Evolutionary conservation across 2,329 filamentous ascomycete genomes (phyloP), one percentile per base, ranked within the genome.

Genomic region (Diaporthe ampelina): DNA sequence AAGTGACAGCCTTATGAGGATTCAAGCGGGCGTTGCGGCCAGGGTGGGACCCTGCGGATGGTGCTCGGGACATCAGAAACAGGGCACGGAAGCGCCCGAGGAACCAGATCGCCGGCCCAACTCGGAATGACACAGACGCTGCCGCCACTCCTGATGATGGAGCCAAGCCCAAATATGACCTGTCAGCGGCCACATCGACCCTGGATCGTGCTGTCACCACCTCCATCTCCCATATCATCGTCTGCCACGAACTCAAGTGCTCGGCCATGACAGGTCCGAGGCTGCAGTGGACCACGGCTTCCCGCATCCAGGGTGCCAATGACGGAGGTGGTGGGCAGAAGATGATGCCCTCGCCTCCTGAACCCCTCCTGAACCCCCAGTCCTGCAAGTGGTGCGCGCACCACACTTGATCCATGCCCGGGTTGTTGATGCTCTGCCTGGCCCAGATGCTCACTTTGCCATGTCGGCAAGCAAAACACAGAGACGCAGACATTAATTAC

Each of bases 41-140:
- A 67, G 63, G 63, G 63, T 67, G 29, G 32, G 29, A 67, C 63
- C 63, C 29, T 67, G 63, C n/a, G 29, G 45, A 11, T 52, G 61
- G 50, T 50, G 43, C 45, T 19, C 50, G 63, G 45, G 15, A n/a
- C n/a, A 50, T 65, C 40, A 65, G 59, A 65, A 65, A 48, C 59
- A 48, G 26, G 59, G 40, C 63, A 54, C 63, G 63, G 63, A 67
- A 67, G 48, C 8, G 63, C 45, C 63, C 63, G 63, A 63, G 24
- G 19, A 67, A 35, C 63, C 63, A 52, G 45, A 67, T 52, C 61
- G 61, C 37, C 58, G 58, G 37, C 61, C 45, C 29, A 52, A 37
- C 61, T 52, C 61, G 61, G 61, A 37, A 48, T 67, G 45, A 52
- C 61, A 52, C 61, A 52, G 61, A 52, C 24, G 13, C 35, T 37